Percentiles rank a stretch among this genome's conserved stretches.
Conservation (phyloP, 140 eudicot species). For the Flaveria floridana region DNA sequence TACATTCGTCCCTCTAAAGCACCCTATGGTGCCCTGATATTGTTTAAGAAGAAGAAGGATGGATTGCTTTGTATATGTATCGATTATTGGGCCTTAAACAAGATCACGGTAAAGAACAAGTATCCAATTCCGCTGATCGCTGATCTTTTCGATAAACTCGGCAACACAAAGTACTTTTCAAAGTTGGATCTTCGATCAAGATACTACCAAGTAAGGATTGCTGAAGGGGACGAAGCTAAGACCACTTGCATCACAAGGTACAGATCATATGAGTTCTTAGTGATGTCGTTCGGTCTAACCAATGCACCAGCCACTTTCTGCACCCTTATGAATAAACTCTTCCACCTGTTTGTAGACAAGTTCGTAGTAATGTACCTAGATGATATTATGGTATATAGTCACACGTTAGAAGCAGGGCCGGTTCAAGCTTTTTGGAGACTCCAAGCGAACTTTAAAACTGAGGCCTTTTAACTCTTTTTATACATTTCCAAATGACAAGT, state of each 20-base stretch:
- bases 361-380: not conserved
- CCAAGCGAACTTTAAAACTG: too few relatives aligned
- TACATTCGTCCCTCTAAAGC: not conserved
- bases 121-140: not conserved
- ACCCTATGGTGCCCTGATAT: not conserved
- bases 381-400: conserved; percentile 8
- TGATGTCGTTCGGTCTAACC: not conserved
- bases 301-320: conserved; percentile 9
- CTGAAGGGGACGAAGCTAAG: conserved; percentile 4
- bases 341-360: not conserved
- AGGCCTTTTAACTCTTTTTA: too few relatives aligned
- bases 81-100: not conserved
- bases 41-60: not conserved
- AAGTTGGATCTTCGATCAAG: not conserved
- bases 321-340: not conserved
- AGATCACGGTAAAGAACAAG: not conserved
- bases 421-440: too few relatives aligned
- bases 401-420: not conserved
- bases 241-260: conserved; percentile 6
- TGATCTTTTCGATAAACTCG: not conserved
- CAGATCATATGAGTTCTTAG: not conserved
- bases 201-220: not conserved
- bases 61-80: not conserved
- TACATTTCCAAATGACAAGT: too few relatives aligned
- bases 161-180: not conserved